A percentile compares a stretch with the other conserved stretches of the same genome.
Conservation (phyloP, 305 asterid genomes). For the Fraxinus velutina region DNA sequence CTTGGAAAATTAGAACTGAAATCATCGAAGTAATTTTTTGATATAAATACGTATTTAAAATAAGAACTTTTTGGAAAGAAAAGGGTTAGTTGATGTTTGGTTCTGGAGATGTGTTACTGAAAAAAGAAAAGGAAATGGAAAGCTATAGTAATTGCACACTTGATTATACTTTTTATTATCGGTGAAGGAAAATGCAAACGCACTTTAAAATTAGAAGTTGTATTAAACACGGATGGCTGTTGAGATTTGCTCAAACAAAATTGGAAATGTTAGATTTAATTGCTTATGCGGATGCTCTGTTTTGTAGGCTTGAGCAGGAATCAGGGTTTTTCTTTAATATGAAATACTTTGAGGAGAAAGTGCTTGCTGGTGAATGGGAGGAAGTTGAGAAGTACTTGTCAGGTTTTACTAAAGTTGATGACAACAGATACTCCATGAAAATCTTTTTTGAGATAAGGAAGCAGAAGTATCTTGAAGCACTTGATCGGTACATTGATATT, state of each 20-base stretch:
- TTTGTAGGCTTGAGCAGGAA: conserved; percentile 77
- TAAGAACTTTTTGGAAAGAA: not conserved
- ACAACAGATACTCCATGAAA: conserved; percentile 83
- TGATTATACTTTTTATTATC: not conserved
- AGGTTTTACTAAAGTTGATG: conserved; percentile 79
- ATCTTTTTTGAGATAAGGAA: conserved; percentile 73
- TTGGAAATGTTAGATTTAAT: conserved; percentile 9
- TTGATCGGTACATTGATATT: conserved; percentile 51
- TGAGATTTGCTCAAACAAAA: not conserved
- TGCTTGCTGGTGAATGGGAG: conserved; percentile 81
- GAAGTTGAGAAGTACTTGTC: conserved; percentile 84
- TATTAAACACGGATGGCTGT: not conserved
- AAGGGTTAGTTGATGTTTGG: conserved; percentile 2
- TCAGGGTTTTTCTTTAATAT: conserved; percentile 78
- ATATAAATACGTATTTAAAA: not conserved
- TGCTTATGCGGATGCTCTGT: conserved; percentile 4
- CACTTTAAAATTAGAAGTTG: conserved; percentile 8
- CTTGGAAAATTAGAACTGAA: conserved; percentile 10
- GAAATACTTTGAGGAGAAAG: conserved; percentile 81
- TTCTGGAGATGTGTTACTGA: not conserved
- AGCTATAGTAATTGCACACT: not conserved
- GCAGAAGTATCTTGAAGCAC: conserved; percentile 88
- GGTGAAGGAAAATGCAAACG: not conserved
- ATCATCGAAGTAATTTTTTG: not conserved
- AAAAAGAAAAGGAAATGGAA: conserved; percentile 8